Base-by-base conservation (phyloP, 2,329 filamentous ascomycete species). In the Bipolaris zeicola region DNA sequence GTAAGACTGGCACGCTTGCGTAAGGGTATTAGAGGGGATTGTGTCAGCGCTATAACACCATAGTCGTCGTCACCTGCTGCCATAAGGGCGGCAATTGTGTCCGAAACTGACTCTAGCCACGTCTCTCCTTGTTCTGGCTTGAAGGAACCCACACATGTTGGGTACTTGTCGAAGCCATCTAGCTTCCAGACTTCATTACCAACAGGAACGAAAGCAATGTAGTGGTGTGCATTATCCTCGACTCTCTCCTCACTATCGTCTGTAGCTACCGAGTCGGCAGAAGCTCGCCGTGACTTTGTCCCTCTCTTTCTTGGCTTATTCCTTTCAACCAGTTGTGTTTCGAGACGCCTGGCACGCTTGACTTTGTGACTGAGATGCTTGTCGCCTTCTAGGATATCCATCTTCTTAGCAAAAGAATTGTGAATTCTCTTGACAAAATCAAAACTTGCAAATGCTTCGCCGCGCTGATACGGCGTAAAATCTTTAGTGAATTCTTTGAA, bases 171-270 rank as follows among this genome's bases (percentile, higher is more conserved):
- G 20, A 97, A 80, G 4, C 94, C 94, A 74, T 98, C 94, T 5
- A 98, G 85, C 72, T 93, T 91, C 92, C 92, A 97, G 13, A 96
- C 84, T 53, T 85, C 80, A 2, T 85, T 87, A n/a, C 84, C 81
- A 13, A 87, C 84, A 2, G 91, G 91, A 28, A 97, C 87, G 70
- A 94, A 96, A 6, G 92, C 93, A 61, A 96, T 89, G 74, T 95
- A 98, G 71, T 98, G 94, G 70, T 89, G 95, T 0, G 85, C 87
- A 11, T 84, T 82, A n/a, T 90, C 85, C 0, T 82, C 77, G 6
- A 83, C 78, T 4, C 76, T 73, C n/a, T 77, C 74, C 11, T 77
- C 78, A 45, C 80, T 80, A 33, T 76, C 76, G 33, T 78, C 77
- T 37, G 65, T 67, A 1, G 51, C 55, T 31, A 39, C 49, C 3